A percentile compares a stretch with the other conserved stretches of the same genome.
These are phyloP conservation scores for Melanogaster broomeanus DNA, from an alignment of 768 basidiomycete genomes.

Conservation along the genomic window DNA sequence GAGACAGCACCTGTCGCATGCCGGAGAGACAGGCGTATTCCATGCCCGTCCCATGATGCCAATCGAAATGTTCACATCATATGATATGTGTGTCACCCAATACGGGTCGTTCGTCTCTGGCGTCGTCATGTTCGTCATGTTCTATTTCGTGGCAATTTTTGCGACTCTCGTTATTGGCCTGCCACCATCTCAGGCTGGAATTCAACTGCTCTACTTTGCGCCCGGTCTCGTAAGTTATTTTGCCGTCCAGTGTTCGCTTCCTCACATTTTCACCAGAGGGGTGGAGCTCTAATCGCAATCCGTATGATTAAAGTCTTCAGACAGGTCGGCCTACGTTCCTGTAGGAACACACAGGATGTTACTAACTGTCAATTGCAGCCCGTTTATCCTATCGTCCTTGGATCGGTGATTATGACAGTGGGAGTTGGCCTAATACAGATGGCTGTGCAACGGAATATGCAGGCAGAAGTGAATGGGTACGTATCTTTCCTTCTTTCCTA, in stretches of 20 bases:
- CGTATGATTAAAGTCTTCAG: slow-evolving; percentile 33
- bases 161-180: slow-evolving; percentile 45
- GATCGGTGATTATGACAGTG: no score
- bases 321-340: slow-evolving; percentile 32
- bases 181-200: slow-evolving; percentile 41
- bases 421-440: no score
- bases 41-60: no score
- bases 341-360: neutral
- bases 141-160: slow-evolving; percentile 57
- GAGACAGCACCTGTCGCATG: slow-evolving; percentile 5
- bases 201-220: slow-evolving; percentile 51
- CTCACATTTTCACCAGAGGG: slow-evolving; percentile 33
- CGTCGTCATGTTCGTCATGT: slow-evolving; percentile 52
- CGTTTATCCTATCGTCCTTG: no score
- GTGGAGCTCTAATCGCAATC: slow-evolving; percentile 37
- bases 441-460: no score
- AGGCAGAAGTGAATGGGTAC: slow-evolving; percentile 38
- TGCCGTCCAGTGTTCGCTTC: neutral
- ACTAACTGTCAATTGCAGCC: slow-evolving; percentile 33
- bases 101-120: slow-evolving; percentile 45
- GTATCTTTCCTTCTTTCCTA: neutral
- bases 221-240: slow-evolving; percentile 44
- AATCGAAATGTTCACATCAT: no score
- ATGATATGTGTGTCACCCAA: no score
- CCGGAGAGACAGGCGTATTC: no score